phyloP scores from a whole-genome alignment of 495 filamentous ascomycete species.

The Glutinoglossum americanum region DNA sequence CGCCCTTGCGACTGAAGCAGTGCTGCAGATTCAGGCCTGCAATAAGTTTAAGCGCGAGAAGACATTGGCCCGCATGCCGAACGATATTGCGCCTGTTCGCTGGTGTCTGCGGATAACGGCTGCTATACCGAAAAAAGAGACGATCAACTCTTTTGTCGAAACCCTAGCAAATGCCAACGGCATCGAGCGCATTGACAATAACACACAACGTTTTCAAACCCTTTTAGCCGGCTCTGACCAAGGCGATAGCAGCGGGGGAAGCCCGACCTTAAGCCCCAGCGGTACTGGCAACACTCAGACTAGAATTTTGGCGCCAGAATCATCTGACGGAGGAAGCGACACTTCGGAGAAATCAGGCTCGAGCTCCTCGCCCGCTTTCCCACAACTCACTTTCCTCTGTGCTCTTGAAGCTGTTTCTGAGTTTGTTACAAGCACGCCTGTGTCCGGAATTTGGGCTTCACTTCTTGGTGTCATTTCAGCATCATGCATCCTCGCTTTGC shows the following conservation, averaged over 20 bases:
- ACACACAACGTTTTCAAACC: neutral
- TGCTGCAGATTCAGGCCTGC: neutral
- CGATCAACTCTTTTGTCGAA: neutral
- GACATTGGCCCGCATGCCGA: neutral
- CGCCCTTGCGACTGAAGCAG: neutral
- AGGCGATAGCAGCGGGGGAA: neutral
- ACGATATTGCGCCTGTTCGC: neutral
- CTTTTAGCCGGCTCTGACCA: neutral
- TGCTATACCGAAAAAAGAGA: neutral
- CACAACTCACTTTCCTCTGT: neutral
- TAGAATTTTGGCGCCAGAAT: too few species aligned
- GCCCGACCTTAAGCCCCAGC: neutral
- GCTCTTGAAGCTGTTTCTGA: slow-evolving; percentile 1
- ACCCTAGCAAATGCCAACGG: neutral
- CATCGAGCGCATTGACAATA: neutral
- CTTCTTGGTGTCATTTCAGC: neutral
- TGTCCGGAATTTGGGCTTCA: neutral
- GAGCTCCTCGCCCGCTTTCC: neutral
- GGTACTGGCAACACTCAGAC: too few species aligned
- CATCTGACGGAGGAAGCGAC: too few species aligned
- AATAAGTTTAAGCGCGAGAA: neutral
- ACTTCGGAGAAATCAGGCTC: neutral
- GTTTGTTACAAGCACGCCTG: neutral
- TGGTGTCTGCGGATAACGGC: neutral
- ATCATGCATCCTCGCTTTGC: neutral